Percentiles rank a stretch among this genome's conserved stretches.
These are phyloP conservation scores for Metschnikowia lunata DNA, from an alignment of 805 yeast genomes.

Conservation along the genomic window DNA sequence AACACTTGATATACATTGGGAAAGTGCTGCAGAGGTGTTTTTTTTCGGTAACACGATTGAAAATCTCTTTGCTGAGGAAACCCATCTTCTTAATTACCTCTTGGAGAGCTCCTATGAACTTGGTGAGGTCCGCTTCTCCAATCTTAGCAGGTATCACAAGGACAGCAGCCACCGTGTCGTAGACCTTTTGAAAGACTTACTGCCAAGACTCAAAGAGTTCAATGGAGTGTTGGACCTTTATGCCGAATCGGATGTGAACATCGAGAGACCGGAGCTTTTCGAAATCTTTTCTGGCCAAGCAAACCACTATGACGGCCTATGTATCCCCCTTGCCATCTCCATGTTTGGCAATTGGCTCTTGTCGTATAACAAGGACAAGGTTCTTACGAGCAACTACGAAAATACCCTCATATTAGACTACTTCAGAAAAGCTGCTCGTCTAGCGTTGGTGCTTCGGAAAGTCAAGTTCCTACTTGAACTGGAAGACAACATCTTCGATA, in stretches of 20 bases:
- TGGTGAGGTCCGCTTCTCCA: constrained; percentile 19
- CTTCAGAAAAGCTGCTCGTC: constrained; percentile 20
- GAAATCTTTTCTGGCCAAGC: constrained; percentile 17
- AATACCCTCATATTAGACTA: constrained; percentile 20
- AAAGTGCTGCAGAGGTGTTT: constrained; percentile 18
- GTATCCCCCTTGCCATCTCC: constrained; percentile 22
- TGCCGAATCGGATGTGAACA: constrained; percentile 13
- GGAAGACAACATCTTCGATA: not conserved
- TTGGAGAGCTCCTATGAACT: constrained; percentile 16
- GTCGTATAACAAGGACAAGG: constrained; percentile 16
- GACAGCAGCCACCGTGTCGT: constrained; percentile 1
- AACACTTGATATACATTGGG: constrained; percentile 14
- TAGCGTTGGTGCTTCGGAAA: constrained; percentile 16
- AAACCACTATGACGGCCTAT: constrained; percentile 13
- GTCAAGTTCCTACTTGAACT: constrained; percentile 11
- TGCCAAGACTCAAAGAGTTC: constrained; percentile 9
- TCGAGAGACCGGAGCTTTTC: constrained; percentile 16
- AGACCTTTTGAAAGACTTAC: constrained; percentile 6
- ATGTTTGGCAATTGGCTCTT: constrained; percentile 26
- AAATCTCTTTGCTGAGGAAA: constrained; percentile 10
- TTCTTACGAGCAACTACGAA: constrained; percentile 17
- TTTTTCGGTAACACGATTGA: constrained; percentile 19
- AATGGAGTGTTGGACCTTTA: constrained; percentile 17
- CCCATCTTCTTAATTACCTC: constrained; percentile 14
- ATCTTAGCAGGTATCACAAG: constrained; percentile 12